A percentile compares a stretch with the other conserved stretches of the same genome.
Evolutionary conservation across 1,139 yeast species (phyloP).

Genomic region (Zhuliangozyma blackwelliae): DNA sequence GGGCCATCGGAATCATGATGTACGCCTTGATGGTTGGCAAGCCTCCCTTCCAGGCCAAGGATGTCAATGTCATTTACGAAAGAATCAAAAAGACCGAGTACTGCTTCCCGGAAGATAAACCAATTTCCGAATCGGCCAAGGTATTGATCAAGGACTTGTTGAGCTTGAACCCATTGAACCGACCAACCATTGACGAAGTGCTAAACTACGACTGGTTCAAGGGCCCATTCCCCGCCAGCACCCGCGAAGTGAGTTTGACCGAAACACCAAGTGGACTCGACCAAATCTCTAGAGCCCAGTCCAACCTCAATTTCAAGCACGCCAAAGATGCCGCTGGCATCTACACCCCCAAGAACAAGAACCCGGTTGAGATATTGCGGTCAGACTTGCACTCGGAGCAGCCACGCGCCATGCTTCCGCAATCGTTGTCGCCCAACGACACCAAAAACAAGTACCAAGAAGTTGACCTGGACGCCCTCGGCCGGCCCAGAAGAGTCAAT

Average conservation of each 20-base stretch:
- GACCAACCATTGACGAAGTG: conserved; percentile 80
- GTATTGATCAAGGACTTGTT: conserved; percentile 68
- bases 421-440: conserved; percentile 88
- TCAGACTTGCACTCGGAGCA: conserved; percentile 69
- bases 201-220: conserved; percentile 80
- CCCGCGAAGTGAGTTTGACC: conserved; percentile 59
- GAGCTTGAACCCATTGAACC: conserved; percentile 69
- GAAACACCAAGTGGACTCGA: conserved; percentile 57
- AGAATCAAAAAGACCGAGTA: conserved; percentile 83
- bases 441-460: conserved; percentile 86
- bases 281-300: conserved; percentile 53
- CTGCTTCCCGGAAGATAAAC: conserved; percentile 70
- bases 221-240: conserved; percentile 76
- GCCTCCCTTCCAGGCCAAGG: conserved; percentile 97
- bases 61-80: conserved; percentile 89
- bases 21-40: conserved; percentile 87
- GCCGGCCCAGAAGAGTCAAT: conserved; percentile 37
- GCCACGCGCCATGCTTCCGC: conserved; percentile 72
- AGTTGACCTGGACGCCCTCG: conserved; percentile 43
- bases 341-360: conserved; percentile 49
- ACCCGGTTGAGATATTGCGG: conserved; percentile 66
- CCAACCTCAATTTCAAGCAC: conserved; percentile 64
- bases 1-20: conserved; percentile 97
- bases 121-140: conserved; percentile 68
- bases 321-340: conserved; percentile 66